Evolutionary conservation across 2,329 filamentous ascomycete species (phyloP).

Genomic region (Lachnellula arida): DNA sequence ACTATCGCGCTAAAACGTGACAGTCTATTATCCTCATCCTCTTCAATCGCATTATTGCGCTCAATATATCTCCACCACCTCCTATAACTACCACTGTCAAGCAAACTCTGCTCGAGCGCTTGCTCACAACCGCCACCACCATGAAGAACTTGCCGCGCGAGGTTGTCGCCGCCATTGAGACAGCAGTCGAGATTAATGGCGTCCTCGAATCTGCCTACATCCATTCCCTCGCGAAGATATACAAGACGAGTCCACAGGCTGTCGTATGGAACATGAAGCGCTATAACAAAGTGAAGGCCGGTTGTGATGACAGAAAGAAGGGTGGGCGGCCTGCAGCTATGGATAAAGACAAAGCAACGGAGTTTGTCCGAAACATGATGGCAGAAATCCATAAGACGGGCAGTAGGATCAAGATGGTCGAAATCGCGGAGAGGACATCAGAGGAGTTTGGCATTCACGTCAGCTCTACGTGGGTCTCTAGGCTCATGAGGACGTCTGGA

Average conservation of each 20-base stretch:
- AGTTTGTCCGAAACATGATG: constrained; percentile 1
- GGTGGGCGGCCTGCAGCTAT: constrained; percentile 4
- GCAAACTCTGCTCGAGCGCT: background rate
- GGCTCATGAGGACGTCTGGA: background rate
- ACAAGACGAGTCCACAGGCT: constrained; percentile 10
- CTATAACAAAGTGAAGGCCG: constrained; percentile 8
- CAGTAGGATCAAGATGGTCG: background rate
- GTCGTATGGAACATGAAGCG: constrained; percentile 11
- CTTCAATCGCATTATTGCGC: too few species aligned
- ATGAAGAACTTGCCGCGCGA: constrained; percentile 1
- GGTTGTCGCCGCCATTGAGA: constrained; percentile 8
- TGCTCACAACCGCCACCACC: background rate
- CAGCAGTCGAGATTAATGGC: constrained; percentile 6
- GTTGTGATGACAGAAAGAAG: constrained; percentile 6
- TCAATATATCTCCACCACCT: background rate
- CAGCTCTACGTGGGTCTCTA: background rate
- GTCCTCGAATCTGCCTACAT: constrained; percentile 10
- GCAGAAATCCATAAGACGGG: background rate
- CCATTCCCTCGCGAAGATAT: constrained; percentile 7
- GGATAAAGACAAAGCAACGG: constrained; percentile 10
- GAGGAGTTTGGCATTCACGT: background rate
- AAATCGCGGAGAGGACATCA: background rate
- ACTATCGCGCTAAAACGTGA: too few species aligned
- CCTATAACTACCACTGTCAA: background rate
- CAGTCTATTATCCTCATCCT: too few species aligned